Evolutionary conservation across 1,139 yeast genomes (phyloP).

Genomic region (Geotrichum fermentans): DNA sequence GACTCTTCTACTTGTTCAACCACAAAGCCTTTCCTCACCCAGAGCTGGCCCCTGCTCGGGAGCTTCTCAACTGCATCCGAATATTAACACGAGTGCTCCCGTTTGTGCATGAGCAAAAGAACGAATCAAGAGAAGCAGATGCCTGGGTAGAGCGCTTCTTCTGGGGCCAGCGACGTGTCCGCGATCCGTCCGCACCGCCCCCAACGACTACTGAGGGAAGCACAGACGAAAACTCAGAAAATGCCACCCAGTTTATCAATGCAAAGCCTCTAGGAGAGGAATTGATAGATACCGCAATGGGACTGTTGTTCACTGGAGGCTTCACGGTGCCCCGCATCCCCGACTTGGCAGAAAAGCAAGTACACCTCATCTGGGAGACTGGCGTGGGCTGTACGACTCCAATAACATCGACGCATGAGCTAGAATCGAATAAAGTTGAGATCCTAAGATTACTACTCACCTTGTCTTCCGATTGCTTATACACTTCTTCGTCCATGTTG

Average conservation of each 20-base stretch:
- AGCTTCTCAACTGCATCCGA: constrained; percentile 57
- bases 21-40: constrained; percentile 32
- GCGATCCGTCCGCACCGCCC: constrained; percentile 2
- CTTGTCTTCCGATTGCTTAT: constrained; percentile 61
- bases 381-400: constrained; percentile 61
- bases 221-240: constrained; percentile 12
- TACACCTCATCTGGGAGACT: constrained; percentile 60
- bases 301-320: constrained; percentile 54
- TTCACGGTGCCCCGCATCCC: constrained; percentile 48
- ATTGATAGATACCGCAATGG: constrained; percentile 46
- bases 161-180: constrained; percentile 39
- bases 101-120: constrained; percentile 48
- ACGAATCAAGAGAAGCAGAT: constrained; percentile 34
- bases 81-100: constrained; percentile 65
- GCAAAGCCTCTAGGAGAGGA: constrained; percentile 47
- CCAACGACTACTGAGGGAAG: background rate
- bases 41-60: constrained; percentile 30
- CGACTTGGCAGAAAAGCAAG: constrained; percentile 21
- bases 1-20: constrained; percentile 35
- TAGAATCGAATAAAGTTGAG: constrained; percentile 66
- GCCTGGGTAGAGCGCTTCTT: constrained; percentile 41
- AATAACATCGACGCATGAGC: constrained; percentile 39
- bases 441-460: constrained; percentile 57
- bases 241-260: constrained; percentile 5
- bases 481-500: constrained; percentile 45